phyloP scores from a whole-genome alignment of 495 filamentous ascomycete genomes.

The Lepidopterella palustris region DNA sequence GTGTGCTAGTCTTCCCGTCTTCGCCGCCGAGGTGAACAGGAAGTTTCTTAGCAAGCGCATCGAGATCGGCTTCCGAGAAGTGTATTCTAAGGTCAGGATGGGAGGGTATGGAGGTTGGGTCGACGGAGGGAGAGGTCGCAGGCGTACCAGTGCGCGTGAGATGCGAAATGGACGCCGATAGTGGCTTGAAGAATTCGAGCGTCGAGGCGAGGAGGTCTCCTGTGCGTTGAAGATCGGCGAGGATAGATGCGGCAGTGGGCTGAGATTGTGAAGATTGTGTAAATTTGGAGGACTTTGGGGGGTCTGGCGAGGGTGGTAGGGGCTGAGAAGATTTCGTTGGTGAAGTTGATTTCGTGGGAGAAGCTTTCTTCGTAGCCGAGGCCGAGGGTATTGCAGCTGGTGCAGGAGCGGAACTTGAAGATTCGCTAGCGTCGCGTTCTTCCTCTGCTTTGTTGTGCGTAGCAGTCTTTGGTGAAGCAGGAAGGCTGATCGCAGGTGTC shows the following conservation, averaged over 20 bases:
- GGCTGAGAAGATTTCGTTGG: constrained; percentile 8
- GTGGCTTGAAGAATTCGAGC: constrained; percentile 51
- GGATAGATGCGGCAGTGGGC: constrained; percentile 31
- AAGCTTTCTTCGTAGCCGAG: constrained; percentile 3
- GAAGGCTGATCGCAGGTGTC: constrained; percentile 40
- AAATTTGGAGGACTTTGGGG: background rate
- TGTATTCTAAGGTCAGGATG: constrained; percentile 29
- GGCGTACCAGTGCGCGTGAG: constrained; percentile 13
- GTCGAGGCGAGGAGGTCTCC: constrained; percentile 44
- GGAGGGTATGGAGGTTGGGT: background rate
- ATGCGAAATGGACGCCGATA: constrained; percentile 40
- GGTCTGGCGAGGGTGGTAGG: background rate
- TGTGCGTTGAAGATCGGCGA: constrained; percentile 47
- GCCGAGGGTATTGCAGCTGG: background rate
- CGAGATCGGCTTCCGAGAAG: constrained; percentile 29
- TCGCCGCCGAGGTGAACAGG: constrained; percentile 40
- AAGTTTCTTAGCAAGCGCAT: constrained; percentile 34
- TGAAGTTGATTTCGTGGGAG: constrained; percentile 8
- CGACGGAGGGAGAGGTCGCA: background rate
- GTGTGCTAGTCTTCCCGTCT: constrained; percentile 31
- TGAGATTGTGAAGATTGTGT: constrained; percentile 10
- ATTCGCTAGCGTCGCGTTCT: constrained; percentile 28
- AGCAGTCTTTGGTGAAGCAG: constrained; percentile 36
- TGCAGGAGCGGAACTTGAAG: background rate
- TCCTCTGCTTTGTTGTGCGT: constrained; percentile 38